These are phyloP conservation scores for Aethionema arabicum DNA, from an alignment of 345 rosid species.

Conservation along the genomic window DNA sequence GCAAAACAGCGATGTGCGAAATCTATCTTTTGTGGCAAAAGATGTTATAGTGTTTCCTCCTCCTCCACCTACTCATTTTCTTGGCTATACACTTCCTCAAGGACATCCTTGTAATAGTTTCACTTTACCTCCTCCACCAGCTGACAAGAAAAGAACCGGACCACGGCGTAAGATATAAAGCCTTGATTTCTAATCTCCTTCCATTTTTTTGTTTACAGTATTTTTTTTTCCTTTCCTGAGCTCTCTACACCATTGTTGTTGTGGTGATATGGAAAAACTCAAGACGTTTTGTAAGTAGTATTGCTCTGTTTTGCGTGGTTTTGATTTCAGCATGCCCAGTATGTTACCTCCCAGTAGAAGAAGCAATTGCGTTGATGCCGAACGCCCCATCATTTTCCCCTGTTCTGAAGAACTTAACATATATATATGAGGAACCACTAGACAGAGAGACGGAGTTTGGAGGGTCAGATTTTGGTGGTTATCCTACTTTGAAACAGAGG, in stretches of 20 bases:
- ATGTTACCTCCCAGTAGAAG: slow-evolving; percentile 94
- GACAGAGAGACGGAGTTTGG: slow-evolving; percentile 74
- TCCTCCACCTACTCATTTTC: slow-evolving; percentile 72
- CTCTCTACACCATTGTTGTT: slow-evolving; percentile 9
- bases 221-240: not conserved
- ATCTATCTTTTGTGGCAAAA: slow-evolving; percentile 32
- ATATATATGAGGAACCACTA: slow-evolving; percentile 63
- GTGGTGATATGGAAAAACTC: slow-evolving; percentile 17
- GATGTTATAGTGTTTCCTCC: slow-evolving; percentile 34
- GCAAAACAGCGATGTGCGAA: slow-evolving; percentile 23
- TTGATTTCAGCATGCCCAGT: slow-evolving; percentile 88
- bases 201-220: not conserved
- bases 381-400: slow-evolving; percentile 80
- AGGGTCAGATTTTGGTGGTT: slow-evolving; percentile 98
- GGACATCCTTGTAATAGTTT: slow-evolving; percentile 93
- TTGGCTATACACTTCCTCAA: slow-evolving; percentile 89
- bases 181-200: slow-evolving; percentile 6
- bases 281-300: slow-evolving; percentile 17
- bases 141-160: slow-evolving; percentile 89
- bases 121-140: slow-evolving; percentile 94
- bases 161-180: slow-evolving; percentile 75
- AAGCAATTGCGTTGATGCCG: slow-evolving; percentile 90
- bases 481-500: slow-evolving; percentile 79
- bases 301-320: slow-evolving; percentile 30
- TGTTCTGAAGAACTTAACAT: slow-evolving; percentile 66